Base-by-base conservation (phyloP, 257 asterid species). In the Lycium barbarum region DNA sequence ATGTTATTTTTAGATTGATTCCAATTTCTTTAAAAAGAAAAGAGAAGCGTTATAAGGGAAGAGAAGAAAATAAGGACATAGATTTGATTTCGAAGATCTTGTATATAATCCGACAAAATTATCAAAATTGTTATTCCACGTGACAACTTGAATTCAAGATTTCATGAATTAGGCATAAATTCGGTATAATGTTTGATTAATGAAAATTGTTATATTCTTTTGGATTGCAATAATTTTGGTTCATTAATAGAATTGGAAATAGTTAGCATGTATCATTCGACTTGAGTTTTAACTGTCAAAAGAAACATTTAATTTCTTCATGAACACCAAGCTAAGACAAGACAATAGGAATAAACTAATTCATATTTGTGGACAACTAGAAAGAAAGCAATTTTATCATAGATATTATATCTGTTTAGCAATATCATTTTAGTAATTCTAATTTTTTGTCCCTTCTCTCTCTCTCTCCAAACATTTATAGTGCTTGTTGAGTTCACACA, bases 401-500 rank as follows among this genome's bases (percentile, higher is more conserved):
- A 58, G 22, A 58, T 6, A 58, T 58, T 18, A 58, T 18, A 58
- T 58, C 65, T 58, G 65, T 18, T 58, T 58, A 58, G 55, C 55
- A 49, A 7, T 49, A 49, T 49, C 12, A 49, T 49, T 10, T 40
- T 40, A 26, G 33, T 26, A 26, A 26, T 40, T 40, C 45, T 40
- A 40, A 49, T 49, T 49, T 7, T 49, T 58, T 58, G 65, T 58
- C 65, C 65, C 17, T 58, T 18, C 65, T 58, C 65, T 49, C 65
- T 58, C 65, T 58, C 65, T 58, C 65, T 58, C 65, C 26, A 58
- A 58, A 58, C 26, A 58, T 58, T 58, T 58, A 70, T 40, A 8
- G 79, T 70, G 79, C 54, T 40, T 38, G 79, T 70, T 8, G 54
- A 70, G 51, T 70, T 70, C 54, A 70, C 54, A 38, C 54, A 54